These are phyloP conservation scores for Fusarium agapanthi DNA, from an alignment of 2,329 filamentous ascomycete species.

Conservation along the genomic window DNA sequence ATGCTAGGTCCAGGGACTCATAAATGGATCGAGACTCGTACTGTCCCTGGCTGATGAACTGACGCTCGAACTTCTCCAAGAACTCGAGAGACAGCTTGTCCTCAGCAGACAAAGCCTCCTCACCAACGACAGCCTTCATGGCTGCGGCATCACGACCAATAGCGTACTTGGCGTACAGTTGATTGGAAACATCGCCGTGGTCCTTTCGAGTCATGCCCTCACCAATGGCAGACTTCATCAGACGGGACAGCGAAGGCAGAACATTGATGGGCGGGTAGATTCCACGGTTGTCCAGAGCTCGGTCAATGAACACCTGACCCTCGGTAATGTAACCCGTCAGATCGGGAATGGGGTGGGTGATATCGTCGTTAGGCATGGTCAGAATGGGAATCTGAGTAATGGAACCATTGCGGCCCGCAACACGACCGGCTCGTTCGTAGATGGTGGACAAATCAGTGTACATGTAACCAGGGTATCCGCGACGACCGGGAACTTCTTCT, in stretches of 20 bases:
- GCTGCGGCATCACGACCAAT: conserved; percentile 97
- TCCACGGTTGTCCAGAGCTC: conserved; percentile 92
- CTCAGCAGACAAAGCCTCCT: conserved; percentile 93
- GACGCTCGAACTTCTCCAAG: conserved; percentile 96
- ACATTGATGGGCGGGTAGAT: conserved; percentile 99
- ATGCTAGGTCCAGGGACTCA: conserved; percentile 94
- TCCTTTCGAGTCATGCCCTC: conserved; percentile 97
- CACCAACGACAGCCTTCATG: conserved; percentile 99
- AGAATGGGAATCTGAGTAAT: conserved; percentile 99
- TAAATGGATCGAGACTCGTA: conserved; percentile 93
- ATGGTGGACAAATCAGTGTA: conserved; percentile 99
- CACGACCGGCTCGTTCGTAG: conserved; percentile 98
- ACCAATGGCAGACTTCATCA: conserved; percentile 99
- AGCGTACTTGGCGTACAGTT: conserved; percentile 99
- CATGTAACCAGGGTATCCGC: conserved; percentile 99
- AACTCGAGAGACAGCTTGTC: conserved; percentile 99
- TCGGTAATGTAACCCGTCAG: conserved; percentile 99
- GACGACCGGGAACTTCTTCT: conserved; percentile 98
- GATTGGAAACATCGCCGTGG: conserved; percentile 98
- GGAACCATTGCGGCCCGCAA: conserved; percentile 94
- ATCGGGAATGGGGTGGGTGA: conserved; percentile 98
- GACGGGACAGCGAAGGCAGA: conserved; percentile 93
- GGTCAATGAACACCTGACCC: conserved; percentile 97
- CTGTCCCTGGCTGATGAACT: conserved; percentile 89
- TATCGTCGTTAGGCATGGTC: conserved; percentile 99